Conservation (phyloP, 2,329 filamentous ascomycete species). For the Calonectria pseudoreteaudii region DNA sequence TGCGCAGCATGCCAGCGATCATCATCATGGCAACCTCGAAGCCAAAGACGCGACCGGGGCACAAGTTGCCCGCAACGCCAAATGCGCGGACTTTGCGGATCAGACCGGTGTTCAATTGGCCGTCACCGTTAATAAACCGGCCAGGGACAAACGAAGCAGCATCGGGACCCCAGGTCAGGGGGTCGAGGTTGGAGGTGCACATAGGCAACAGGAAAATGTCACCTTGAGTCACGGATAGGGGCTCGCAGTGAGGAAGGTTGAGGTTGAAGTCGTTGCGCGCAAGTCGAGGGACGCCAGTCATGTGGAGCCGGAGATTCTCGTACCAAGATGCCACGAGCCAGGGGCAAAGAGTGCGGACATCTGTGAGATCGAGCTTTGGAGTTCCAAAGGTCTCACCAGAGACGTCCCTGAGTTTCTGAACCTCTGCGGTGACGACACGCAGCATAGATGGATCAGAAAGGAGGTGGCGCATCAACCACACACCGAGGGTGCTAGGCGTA, state of each 20-base stretch:
- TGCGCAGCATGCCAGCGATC: slow-evolving; percentile 40
- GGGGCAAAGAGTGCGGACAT: slow-evolving; percentile 42
- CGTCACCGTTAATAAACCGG: slow-evolving; percentile 43
- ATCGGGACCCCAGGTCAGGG: slow-evolving; percentile 43
- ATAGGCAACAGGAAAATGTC: slow-evolving; percentile 49
- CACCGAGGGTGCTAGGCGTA: slow-evolving; percentile 46
- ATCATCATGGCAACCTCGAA: slow-evolving; percentile 45
- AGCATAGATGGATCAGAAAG: slow-evolving; percentile 35
- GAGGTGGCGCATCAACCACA: slow-evolving; percentile 46
- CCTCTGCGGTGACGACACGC: slow-evolving; percentile 37
- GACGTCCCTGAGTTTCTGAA: slow-evolving; percentile 30
- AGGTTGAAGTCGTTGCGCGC: slow-evolving; percentile 45
- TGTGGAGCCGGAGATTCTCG: slow-evolving; percentile 47
- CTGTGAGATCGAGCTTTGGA: slow-evolving; percentile 34
- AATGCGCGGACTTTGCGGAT: slow-evolving; percentile 45
- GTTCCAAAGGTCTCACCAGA: slow-evolving; percentile 18
- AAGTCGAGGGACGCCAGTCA: slow-evolving; percentile 46
- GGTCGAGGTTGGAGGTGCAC: slow-evolving; percentile 46
- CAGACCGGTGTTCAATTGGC: slow-evolving; percentile 34
- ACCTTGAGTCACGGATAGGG: slow-evolving; percentile 39
- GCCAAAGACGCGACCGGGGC: slow-evolving; percentile 46
- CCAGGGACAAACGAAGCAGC: slow-evolving; percentile 40
- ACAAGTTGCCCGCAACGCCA: slow-evolving; percentile 48
- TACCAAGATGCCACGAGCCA: slow-evolving; percentile 47
- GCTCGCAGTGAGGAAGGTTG: slow-evolving; percentile 25